Evolutionary conservation across 2,329 filamentous ascomycete species (phyloP), one percentile per base, ranked within the genome.

Genomic region (Akanthomyces lecanii): DNA sequence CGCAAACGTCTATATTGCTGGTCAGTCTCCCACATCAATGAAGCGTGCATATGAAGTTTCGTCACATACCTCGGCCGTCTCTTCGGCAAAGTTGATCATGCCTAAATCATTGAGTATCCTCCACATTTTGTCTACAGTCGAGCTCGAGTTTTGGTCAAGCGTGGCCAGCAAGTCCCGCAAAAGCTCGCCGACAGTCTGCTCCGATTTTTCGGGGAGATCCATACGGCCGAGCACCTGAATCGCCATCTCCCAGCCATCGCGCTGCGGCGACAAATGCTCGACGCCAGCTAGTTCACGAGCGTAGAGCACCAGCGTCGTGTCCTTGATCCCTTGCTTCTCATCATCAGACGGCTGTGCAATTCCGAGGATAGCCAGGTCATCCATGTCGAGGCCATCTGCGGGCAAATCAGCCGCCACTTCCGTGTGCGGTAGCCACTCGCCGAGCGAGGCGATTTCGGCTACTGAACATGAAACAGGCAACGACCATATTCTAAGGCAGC

Each of bases 181-280:
- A 65, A 97, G 78, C 64, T 89, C 84, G 47, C 87, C 83, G 12
- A 97, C 90, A 64, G 88, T 88, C 66, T 89, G 85, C 71, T 90
- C 88, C 8, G 90, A 90, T 56, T 85, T 83, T 55, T 85, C 81
- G 0, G 83, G 80, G 64, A 92, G 87, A 71, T 96, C 89, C 72
- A 98, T 83, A 61, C 94, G 86, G 11, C 90, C 90, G 52, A 97
- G 81, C 12, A 97, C 84, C 64, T 92, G 86, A 50, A 97, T 87
- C 0, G 92, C 90, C 71, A 97, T 78, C 76, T 97, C 92, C 94
- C 94, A 98, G 10, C 94, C 93, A 68, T 93, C 88, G 44, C 83
- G 79, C 16, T 75, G 71, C 3, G 76, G 69, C 1, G 76, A 77
- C 53, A 86, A 71, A 25, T 81, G 77, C 61, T 82, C 79, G 65